Evolutionary conservation across 495 filamentous ascomycete species (phyloP).

Genomic region (Lepraria neglecta): DNA sequence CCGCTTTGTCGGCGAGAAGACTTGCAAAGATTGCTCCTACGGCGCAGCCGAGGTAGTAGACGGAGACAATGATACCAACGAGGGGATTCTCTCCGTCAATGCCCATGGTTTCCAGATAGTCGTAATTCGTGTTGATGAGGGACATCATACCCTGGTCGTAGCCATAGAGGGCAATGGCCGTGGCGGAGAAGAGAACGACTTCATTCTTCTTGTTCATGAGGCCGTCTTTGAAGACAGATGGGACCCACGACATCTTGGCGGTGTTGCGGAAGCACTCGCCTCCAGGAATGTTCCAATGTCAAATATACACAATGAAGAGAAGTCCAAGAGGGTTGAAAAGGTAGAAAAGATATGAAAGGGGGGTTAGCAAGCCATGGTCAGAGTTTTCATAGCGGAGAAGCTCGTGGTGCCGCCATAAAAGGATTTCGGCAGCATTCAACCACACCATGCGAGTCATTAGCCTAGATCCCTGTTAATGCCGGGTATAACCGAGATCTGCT

Average conservation of each 20-base stretch:
- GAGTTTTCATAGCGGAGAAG: background rate
- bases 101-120: conserved; percentile 52
- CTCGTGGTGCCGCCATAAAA: background rate
- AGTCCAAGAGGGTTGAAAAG: background rate
- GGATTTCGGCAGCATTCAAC: background rate
- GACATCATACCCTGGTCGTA: conserved; percentile 55
- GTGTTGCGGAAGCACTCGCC: background rate
- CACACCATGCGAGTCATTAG: conserved; percentile 6
- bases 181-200: conserved; percentile 48
- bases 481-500: conserved; percentile 14
- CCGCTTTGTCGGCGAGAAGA: conserved; percentile 41
- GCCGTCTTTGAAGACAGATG: conserved; percentile 15
- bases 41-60: conserved; percentile 53
- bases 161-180: conserved; percentile 55
- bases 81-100: conserved; percentile 40
- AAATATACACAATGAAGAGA: background rate
- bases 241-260: conserved; percentile 18
- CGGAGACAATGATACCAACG: conserved; percentile 52
- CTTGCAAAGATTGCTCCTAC: conserved; percentile 47
- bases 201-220: conserved; percentile 36
- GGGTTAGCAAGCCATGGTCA: background rate
- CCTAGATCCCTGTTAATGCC: background rate
- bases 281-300: too few relatives aligned
- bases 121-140: conserved; percentile 51
- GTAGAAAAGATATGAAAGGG: background rate